These are phyloP conservation scores for Penicillium canariense DNA, from an alignment of 495 filamentous ascomycete genomes.

Conservation along the genomic window DNA sequence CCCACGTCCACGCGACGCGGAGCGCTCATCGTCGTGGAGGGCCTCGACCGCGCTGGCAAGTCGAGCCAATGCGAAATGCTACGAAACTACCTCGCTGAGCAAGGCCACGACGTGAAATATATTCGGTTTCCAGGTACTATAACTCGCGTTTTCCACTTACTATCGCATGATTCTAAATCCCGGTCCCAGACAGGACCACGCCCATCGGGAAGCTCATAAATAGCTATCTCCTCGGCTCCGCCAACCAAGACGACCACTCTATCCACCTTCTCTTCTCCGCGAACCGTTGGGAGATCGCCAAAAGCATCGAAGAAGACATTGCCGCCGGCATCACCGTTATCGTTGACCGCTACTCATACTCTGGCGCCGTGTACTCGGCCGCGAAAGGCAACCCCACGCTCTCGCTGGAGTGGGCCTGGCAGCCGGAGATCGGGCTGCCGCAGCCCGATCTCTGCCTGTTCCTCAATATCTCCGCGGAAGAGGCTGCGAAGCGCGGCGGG, in stretches of 20 bases:
- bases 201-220: slow-evolving; percentile 90
- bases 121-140: slow-evolving; percentile 83
- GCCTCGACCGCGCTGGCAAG: slow-evolving; percentile 92
- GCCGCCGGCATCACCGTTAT: slow-evolving; percentile 68
- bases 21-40: slow-evolving; percentile 86
- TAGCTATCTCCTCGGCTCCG: slow-evolving; percentile 71
- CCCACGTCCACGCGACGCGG: slow-evolving; percentile 49
- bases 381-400: slow-evolving; percentile 75
- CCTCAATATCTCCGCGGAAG: slow-evolving; percentile 70
- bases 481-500: slow-evolving; percentile 72
- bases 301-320: slow-evolving; percentile 61
- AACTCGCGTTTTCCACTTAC: not conserved
- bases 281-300: slow-evolving; percentile 88
- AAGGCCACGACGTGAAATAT: slow-evolving; percentile 64
- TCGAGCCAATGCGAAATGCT: slow-evolving; percentile 86
- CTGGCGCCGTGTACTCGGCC: slow-evolving; percentile 91
- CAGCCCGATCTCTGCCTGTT: slow-evolving; percentile 86
- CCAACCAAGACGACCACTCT: slow-evolving; percentile 81
- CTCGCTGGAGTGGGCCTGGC: slow-evolving; percentile 71
- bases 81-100: slow-evolving; percentile 56
- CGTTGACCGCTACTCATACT: slow-evolving; percentile 92
- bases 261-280: slow-evolving; percentile 96
- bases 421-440: slow-evolving; percentile 84
- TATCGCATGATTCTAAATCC: slow-evolving; percentile 14
- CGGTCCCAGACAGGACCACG: slow-evolving; percentile 70